Evolutionary conservation across 2,329 filamentous ascomycete genomes (phyloP).

Genomic region (Verticillium longisporum): DNA sequence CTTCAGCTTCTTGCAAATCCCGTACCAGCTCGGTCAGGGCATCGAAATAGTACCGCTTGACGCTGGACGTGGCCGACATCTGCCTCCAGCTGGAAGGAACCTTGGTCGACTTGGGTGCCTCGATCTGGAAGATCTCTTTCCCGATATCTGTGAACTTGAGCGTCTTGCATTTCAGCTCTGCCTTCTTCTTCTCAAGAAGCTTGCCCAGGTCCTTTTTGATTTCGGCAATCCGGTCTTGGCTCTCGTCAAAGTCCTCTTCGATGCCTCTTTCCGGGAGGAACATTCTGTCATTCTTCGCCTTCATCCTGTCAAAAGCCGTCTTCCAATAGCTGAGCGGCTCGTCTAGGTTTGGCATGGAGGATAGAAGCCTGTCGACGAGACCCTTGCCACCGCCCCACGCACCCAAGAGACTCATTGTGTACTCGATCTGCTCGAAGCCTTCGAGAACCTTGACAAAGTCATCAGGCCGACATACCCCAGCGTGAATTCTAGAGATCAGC

Average conservation of each 20-base stretch:
- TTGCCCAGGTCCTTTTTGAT: slow-evolving; percentile 67
- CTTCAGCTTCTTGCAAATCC: slow-evolving; percentile 85
- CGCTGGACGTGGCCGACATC: slow-evolving; percentile 86
- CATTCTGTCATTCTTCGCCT: slow-evolving; percentile 71
- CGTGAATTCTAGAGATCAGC: slow-evolving; percentile 89
- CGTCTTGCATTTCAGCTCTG: slow-evolving; percentile 65
- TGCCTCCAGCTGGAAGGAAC: slow-evolving; percentile 88
- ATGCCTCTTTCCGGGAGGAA: slow-evolving; percentile 82
- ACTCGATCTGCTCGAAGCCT: slow-evolving; percentile 96
- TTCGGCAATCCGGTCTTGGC: slow-evolving; percentile 66
- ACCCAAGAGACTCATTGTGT: slow-evolving; percentile 75
- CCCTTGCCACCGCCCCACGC: slow-evolving; percentile 71
- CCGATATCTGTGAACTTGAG: slow-evolving; percentile 79
- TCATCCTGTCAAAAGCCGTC: slow-evolving; percentile 78
- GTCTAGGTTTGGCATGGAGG: slow-evolving; percentile 77
- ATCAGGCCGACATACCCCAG: slow-evolving; percentile 79
- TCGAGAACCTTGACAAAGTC: slow-evolving; percentile 93
- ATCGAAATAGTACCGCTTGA: slow-evolving; percentile 90
- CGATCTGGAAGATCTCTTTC: slow-evolving; percentile 95
- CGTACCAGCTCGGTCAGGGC: slow-evolving; percentile 78
- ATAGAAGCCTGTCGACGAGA: slow-evolving; percentile 75
- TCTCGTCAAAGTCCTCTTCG: slow-evolving; percentile 86
- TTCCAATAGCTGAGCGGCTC: slow-evolving; percentile 78
- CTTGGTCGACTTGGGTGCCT: slow-evolving; percentile 78
- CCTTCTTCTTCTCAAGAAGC: slow-evolving; percentile 64